Base-by-base conservation (phyloP, 2,329 filamentous ascomycete species). In the Ambrosiella beaveri region DNA sequence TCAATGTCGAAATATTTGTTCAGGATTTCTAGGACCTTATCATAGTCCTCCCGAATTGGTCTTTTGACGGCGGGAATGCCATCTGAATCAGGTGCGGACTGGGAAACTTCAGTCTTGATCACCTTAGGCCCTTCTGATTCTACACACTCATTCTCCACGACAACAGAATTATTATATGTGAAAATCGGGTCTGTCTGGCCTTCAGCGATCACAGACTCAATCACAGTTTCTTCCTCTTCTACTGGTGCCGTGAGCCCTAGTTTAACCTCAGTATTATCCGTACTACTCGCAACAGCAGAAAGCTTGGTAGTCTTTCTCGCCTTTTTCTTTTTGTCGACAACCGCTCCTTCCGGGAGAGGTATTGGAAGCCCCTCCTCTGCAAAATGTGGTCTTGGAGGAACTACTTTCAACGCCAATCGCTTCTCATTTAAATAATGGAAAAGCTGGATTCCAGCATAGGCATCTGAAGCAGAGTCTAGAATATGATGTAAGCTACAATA, bases 391-490 rank as follows among this genome's bases (percentile, higher is more conserved):
- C 79, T 73, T 2, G 86, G 85, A 4, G 90, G 90, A 1, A 71
- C 76, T 1, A 88, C 88, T 11, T 79, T 69, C 61, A 95, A 72
- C 6, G 73, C 71, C 63, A 79, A 74, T 13, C 90, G 76, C 64
- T 85, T 79, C 54, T 78, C 71, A 59, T 96, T 84, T 50, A 95
- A 72, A 0, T 77, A 75, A 61, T 87, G 74, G 65, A 81, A 95
- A 1, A 96, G 72, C 58, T 87, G 84, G 9, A 85, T 70, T 49
- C 82, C 80, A 60, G 86, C 88, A 66, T 95, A 96, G 0, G 88
- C 85, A 67, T 95, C 88, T 0, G 86, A 83, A 11, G 88, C 88
- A 8, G 87, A 82, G 68, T 90, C 83, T 86, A 54, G 19, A 15
- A 7, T 4, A 17, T 13, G 7, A n/a, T 19, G n/a, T 15, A 4